phyloP scores from a whole-genome alignment of 805 yeast genomes.

The Kodamaea sagamina region DNA sequence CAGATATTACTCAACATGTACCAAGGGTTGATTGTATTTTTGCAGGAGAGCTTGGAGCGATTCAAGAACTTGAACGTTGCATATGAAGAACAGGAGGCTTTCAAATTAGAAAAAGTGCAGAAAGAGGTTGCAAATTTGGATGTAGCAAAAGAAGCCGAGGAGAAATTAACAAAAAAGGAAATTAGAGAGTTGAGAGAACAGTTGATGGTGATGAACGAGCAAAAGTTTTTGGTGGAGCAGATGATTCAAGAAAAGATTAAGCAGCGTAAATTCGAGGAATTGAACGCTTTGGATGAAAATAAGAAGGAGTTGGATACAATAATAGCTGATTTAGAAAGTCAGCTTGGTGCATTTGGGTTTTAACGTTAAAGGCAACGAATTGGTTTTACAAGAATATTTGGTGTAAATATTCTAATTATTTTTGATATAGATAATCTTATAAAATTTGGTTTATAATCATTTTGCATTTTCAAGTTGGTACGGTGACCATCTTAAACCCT shows the following conservation, averaged over 20 bases:
- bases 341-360: constrained; percentile 52
- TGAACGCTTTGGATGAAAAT: constrained; percentile 59
- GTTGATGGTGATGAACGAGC: constrained; percentile 86
- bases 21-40: constrained; percentile 54
- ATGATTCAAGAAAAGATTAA: constrained; percentile 63
- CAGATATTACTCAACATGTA: constrained; percentile 53
- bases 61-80: constrained; percentile 59
- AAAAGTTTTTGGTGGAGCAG: constrained; percentile 66
- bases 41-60: constrained; percentile 67
- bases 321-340: constrained; percentile 45
- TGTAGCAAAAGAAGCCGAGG: constrained; percentile 5
- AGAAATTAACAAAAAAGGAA: constrained; percentile 48
- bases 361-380: too few species aligned
- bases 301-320: constrained; percentile 56
- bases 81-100: constrained; percentile 34
- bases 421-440: too few species aligned
- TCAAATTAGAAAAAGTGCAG: constrained; percentile 17
- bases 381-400: too few species aligned
- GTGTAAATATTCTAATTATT: too few species aligned
- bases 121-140: constrained; percentile 6
- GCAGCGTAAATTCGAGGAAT: constrained; percentile 76
- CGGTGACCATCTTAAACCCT: too few species aligned
- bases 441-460: too few species aligned
- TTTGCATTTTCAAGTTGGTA: too few species aligned
- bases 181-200: constrained; percentile 67